phyloP scores from a whole-genome alignment of 768 basidiomycete species.

The Trametopsis cervina region DNA sequence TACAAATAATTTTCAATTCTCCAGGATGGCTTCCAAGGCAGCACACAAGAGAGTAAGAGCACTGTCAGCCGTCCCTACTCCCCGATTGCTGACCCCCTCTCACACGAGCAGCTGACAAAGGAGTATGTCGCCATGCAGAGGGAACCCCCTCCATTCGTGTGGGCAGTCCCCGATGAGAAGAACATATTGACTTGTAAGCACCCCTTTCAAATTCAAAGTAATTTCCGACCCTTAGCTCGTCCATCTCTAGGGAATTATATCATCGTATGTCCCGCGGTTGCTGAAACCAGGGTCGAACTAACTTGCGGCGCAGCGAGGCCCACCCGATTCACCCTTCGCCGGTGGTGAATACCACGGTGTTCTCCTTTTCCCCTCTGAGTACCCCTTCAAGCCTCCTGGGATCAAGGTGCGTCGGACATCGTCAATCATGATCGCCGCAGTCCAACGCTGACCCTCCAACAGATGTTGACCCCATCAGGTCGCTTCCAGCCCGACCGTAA shows the following conservation, averaged over 20 bases:
- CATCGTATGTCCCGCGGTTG: conserved; percentile 48
- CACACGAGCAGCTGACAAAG: conserved; percentile 57
- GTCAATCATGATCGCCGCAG: conserved; percentile 6
- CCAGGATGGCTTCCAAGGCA: conserved; percentile 73
- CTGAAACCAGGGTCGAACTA: conserved; percentile 7
- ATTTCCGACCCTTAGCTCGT: background rate
- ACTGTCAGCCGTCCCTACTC: conserved; percentile 7
- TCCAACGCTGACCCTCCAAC: conserved; percentile 9
- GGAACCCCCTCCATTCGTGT: conserved; percentile 92
- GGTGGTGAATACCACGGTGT: conserved; percentile 95
- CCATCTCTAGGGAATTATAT: conserved; percentile 83
- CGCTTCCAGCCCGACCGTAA: conserved; percentile 89
- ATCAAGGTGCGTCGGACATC: conserved; percentile 62
- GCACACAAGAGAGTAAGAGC: conserved; percentile 72
- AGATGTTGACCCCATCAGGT: conserved; percentile 91
- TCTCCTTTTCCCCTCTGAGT: conserved; percentile 88
- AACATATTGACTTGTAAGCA: conserved; percentile 89
- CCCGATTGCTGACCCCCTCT: conserved; percentile 1
- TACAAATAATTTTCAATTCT: background rate
- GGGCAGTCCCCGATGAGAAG: conserved; percentile 95
- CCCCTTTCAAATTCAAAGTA: background rate
- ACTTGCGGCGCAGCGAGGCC: conserved; percentile 61
- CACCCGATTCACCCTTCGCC: conserved; percentile 84
- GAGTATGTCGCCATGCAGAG: conserved; percentile 91
- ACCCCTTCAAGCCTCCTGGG: conserved; percentile 94